Evolutionary conservation across 352 stramenopile species (phyloP).

Genomic region (Pythium biforme): DNA sequence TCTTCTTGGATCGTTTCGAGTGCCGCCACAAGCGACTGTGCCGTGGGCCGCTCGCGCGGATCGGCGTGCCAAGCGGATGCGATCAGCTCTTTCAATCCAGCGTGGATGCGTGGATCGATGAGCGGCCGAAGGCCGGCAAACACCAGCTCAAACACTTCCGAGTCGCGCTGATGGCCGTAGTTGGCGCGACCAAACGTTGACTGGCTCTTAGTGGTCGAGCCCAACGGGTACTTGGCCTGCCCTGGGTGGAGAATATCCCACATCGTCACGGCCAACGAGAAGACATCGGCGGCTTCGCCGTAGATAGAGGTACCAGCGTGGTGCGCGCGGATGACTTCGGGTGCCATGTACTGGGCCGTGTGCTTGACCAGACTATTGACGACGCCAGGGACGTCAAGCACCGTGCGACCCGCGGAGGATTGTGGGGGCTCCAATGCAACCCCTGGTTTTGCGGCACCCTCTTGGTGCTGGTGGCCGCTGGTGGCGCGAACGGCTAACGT

Average conservation of each 20-base stretch:
- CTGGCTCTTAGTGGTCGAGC: background rate
- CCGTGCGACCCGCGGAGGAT: no score
- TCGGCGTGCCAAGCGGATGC: constrained; percentile 27
- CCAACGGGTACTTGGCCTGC: constrained; percentile 26
- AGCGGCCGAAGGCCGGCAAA: constrained; percentile 28
- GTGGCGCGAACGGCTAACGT: constrained; percentile 18
- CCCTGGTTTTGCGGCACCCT: no score
- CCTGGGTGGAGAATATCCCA: constrained; percentile 44
- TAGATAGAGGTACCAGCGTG: constrained; percentile 28
- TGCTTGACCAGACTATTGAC: constrained; percentile 34
- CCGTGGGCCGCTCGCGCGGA: constrained; percentile 16
- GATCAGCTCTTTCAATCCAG: constrained; percentile 27
- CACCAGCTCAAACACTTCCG: constrained; percentile 32
- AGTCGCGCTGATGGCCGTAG: constrained; percentile 13
- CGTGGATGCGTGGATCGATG: constrained; percentile 21
- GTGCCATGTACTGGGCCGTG: constrained; percentile 54
- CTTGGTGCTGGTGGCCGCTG: background rate
- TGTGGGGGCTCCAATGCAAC: no score
- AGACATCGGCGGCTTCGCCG: constrained; percentile 44
- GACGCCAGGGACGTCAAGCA: background rate
- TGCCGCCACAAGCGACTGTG: constrained; percentile 26
- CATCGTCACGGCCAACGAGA: constrained; percentile 46
- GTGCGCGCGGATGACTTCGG: constrained; percentile 44
- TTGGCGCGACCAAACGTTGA: background rate
- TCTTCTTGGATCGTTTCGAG: constrained; percentile 34